Base-by-base conservation (phyloP, 2,329 filamentous ascomycete genomes). In the Pyrenochaeta sp. region DNA sequence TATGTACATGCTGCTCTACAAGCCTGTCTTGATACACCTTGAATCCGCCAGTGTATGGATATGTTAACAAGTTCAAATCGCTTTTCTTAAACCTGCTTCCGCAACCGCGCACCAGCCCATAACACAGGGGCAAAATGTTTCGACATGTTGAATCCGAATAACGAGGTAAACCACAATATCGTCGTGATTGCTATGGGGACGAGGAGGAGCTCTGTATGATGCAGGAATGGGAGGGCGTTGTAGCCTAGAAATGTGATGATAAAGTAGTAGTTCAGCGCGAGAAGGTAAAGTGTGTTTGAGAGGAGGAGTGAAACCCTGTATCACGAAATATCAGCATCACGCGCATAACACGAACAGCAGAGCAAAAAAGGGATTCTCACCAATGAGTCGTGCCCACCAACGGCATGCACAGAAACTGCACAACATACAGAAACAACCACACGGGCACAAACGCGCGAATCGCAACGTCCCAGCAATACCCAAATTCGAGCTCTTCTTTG, bases 381-480 rank as follows among this genome's bases (percentile, higher is more conserved):
- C 78, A 81, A 59, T 80, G 79, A 48, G 80, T 73, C 35, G 73
- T 76, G 2, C 77, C 75, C 28, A 83, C 73, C 27, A 87, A 68
- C 14, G 85, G 85, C 71, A 87, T 83, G 46, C 86, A 78, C 28
- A 88, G 69, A 65, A 87, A 88, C 58, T 87, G 85, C 27, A 87
- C 71, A 34, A 86, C 82, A 54, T 86, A 86, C 18, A 88, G 74
- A 60, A 86, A 84, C 18, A 85, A 76, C 76, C 85, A 87, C 4
- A 87, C 76, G 0, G 85, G 84, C 54, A 87, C 84, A 68, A 86
- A 88, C 0, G 84, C 84, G 24, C 85, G 77, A 26, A 86, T 87
- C 1, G 82, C 81, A 14, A 86, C 85, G 72, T 88, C 85, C 70
- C 87, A 87, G 67, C 85, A 87, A 64, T 88, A 88, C 39, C 85